phyloP scores from a whole-genome alignment of 2,329 filamentous ascomycete species.

The Pseudovirgaria hyperparasitica region DNA sequence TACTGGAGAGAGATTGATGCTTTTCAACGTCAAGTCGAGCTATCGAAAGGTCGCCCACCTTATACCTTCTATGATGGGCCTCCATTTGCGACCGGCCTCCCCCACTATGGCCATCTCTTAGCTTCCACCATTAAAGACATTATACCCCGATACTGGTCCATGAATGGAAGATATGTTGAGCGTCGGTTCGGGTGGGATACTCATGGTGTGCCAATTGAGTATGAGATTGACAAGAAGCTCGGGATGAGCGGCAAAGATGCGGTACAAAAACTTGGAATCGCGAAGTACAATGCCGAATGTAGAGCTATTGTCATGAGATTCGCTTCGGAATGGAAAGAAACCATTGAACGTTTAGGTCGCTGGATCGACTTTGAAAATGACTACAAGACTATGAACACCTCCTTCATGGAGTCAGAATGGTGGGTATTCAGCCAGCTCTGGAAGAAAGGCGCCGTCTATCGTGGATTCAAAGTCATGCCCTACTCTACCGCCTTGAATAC shows the following conservation, averaged over 20 bases:
- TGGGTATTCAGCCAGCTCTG: conserved; percentile 94
- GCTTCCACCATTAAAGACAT: conserved; percentile 96
- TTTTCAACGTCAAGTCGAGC: conserved; percentile 75
- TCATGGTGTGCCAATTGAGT: conserved; percentile 87
- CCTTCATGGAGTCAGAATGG: conserved; percentile 93
- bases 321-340: conserved; percentile 73
- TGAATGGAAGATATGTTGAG: conserved; percentile 90
- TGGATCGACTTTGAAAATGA: conserved; percentile 99
- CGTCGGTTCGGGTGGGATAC: conserved; percentile 93
- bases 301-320: conserved; percentile 88
- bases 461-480: conserved; percentile 85
- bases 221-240: conserved; percentile 94
- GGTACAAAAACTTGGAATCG: conserved; percentile 74
- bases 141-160: conserved; percentile 91
- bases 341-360: conserved; percentile 75
- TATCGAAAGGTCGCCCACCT: conserved; percentile 67
- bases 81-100: conserved; percentile 42
- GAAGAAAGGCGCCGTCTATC: conserved; percentile 81
- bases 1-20: conserved; percentile 88
- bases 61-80: conserved; percentile 87
- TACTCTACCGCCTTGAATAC: conserved; percentile 87
- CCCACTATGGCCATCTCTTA: conserved; percentile 65
- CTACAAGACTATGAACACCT: conserved; percentile 95
- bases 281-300: conserved; percentile 85
- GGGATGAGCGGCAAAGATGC: conserved; percentile 80